Evolutionary conservation across 495 filamentous ascomycete species (phyloP), one percentile per base, ranked within the genome.

Genomic region (Lasiosphaeria ovina): DNA sequence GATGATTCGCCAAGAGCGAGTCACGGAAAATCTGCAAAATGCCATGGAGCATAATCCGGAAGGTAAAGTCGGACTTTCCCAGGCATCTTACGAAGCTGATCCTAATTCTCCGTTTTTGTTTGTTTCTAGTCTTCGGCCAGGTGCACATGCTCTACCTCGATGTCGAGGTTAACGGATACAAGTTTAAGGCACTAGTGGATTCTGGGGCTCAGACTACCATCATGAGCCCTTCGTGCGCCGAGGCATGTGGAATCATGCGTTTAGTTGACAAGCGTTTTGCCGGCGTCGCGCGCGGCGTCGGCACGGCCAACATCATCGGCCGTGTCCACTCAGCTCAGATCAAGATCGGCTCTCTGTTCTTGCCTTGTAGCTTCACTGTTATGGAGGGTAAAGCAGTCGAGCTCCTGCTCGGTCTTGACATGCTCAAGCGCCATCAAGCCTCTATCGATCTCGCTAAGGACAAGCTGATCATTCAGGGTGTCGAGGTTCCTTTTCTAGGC

Each of bases 321-420:
- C 91, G 93, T 33, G 94, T 99, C 0, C 94, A 98, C 69, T 89
- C 88, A 16, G 93, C 95, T 12, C 90, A 90, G 72, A 93, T 98
- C 70, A 90, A 89, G 76, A 96, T 99, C 63, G 95, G 94, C 16
- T 83, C 82, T 40, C 84, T 93, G 67, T 92, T 91, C 68, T 82
- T 99, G 54, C 85, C 93, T 0, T 97, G 92, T 78, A 90, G 89
- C 52, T 99, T 99, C 74, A 98, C 95, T n/a, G 94, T 99, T 63
- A 97, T 99, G 94, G 94, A 99, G 75, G 94, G 94, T 40, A 99
- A 98, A 74, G 86, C 90, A 59, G 94, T 98, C n/a, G 94, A 98
- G 66, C 79, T 99, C 10, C 83, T 99, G 7, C 81, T 99, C 10
- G 94, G 94, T 6, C 77, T 99, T 50, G 94, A 99, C 71, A 99